Conservation (phyloP, 257 asterid species). For the Gentiana macrophylla region DNA sequence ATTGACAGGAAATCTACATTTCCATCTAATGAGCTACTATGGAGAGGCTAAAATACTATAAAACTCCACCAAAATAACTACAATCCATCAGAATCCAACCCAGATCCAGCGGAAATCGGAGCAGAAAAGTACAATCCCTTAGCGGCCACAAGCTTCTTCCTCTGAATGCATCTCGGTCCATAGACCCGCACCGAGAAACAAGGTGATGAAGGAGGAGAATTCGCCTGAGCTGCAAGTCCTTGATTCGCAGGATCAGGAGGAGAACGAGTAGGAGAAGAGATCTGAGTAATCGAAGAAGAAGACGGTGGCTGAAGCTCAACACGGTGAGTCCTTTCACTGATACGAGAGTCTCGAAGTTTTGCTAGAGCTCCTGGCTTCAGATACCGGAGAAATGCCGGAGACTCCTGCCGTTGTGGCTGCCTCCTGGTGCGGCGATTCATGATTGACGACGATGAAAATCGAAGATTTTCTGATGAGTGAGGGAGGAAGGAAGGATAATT, state of each 20-base stretch:
- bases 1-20: no score
- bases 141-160: slow-evolving; percentile 21
- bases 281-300: slow-evolving; percentile 5
- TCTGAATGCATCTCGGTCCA: slow-evolving; percentile 21
- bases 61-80: slow-evolving; percentile 7
- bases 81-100: slow-evolving; percentile 5
- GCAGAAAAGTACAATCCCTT: slow-evolving; percentile 7
- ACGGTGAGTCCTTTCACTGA: slow-evolving; percentile 17
- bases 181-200: slow-evolving; percentile 13
- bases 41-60: slow-evolving; percentile 3
- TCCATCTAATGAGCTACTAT: slow-evolving; percentile 16
- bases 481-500: background rate
- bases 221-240: background rate
- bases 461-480: background rate
- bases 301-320: slow-evolving; percentile 2
- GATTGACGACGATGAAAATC: background rate
- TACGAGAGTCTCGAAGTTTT: slow-evolving; percentile 20
- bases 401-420: background rate
- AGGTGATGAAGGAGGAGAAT: slow-evolving; percentile 8
- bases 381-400: slow-evolving; percentile 17
- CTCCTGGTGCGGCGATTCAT: slow-evolving; percentile 19
- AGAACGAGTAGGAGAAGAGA: background rate
- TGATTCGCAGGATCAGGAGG: background rate
- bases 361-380: slow-evolving; percentile 26
- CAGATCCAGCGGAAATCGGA: slow-evolving; percentile 1